Percentiles rank a stretch among this genome's conserved stretches.
These are phyloP conservation scores for Solanum paucissectum DNA, from an alignment of 257 asterid species.

Conservation along the genomic window DNA sequence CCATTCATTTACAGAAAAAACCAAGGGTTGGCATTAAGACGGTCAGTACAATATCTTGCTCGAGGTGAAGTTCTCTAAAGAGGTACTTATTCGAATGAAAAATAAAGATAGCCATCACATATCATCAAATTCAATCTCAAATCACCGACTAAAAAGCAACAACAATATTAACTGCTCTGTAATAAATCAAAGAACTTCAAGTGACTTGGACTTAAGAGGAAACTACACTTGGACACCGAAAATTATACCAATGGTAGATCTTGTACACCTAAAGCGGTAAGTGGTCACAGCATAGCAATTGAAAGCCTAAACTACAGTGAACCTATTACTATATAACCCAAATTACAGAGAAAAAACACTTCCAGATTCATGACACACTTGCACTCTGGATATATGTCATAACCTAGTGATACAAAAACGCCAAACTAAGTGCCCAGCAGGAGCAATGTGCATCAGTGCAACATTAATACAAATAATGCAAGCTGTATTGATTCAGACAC, in stretches of 20 bases:
- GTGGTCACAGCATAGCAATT: not conserved
- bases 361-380: not conserved
- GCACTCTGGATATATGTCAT: not conserved
- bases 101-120: not conserved
- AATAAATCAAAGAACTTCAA: not conserved
- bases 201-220: not conserved
- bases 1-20: not conserved
- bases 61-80: not conserved
- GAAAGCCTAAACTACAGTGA: not conserved
- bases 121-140: not conserved
- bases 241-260: not conserved
- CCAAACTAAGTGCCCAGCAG: not conserved
- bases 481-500: not conserved
- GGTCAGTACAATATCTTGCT: not conserved
- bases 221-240: not conserved
- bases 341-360: not conserved
- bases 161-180: not conserved
- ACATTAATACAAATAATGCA: not conserved
- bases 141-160: not conserved
- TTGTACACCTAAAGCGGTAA: no score
- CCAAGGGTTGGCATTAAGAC: not conserved
- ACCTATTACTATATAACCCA: not conserved
- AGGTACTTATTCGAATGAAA: not conserved
- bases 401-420: not conserved
- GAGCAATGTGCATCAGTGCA: not conserved